Conservation (phyloP, 2,329 filamentous ascomycete genomes). For the Conoideocrella luteorostrata region DNA sequence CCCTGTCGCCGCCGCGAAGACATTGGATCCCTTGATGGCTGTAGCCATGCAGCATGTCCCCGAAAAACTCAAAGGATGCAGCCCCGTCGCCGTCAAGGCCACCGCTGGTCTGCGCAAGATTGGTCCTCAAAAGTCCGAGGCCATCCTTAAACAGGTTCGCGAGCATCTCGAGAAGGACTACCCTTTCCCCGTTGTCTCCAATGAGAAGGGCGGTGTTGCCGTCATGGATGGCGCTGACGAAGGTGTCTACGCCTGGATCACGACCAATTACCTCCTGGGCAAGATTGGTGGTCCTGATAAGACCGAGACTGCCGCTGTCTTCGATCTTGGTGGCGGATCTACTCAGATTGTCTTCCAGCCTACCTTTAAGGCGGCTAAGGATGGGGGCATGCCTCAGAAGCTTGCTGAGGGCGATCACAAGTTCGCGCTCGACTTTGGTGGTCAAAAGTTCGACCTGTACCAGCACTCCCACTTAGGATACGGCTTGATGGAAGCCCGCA, state of each 20-base stretch:
- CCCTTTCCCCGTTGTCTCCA: constrained; percentile 88
- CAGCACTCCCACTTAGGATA: constrained; percentile 98
- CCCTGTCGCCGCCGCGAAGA: constrained; percentile 81
- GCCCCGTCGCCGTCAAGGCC: constrained; percentile 93
- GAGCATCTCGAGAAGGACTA: constrained; percentile 78
- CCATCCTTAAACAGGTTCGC: constrained; percentile 81
- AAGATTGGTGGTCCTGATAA: constrained; percentile 94
- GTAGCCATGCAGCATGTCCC: constrained; percentile 81
- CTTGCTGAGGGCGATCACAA: constrained; percentile 91
- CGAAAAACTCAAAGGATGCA: constrained; percentile 83
- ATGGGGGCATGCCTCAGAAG: constrained; percentile 77
- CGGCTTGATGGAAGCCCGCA: constrained; percentile 89
- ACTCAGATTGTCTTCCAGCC: constrained; percentile 99
- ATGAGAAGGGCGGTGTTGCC: constrained; percentile 78
- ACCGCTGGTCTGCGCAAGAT: constrained; percentile 89
- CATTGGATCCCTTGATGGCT: constrained; percentile 80
- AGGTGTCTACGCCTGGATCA: constrained; percentile 98
- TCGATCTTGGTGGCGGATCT: constrained; percentile 92
- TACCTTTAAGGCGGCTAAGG: constrained; percentile 67
- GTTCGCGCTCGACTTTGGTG: constrained; percentile 85
- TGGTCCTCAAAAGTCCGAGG: constrained; percentile 70
- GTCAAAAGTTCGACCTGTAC: constrained; percentile 86
- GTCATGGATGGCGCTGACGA: constrained; percentile 98
- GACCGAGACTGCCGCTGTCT: constrained; percentile 85
- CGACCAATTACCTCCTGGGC: constrained; percentile 94